These are phyloP conservation scores for Ettlia oleoabundans DNA, from an alignment of 139 green algal species.

Conservation along the genomic window DNA sequence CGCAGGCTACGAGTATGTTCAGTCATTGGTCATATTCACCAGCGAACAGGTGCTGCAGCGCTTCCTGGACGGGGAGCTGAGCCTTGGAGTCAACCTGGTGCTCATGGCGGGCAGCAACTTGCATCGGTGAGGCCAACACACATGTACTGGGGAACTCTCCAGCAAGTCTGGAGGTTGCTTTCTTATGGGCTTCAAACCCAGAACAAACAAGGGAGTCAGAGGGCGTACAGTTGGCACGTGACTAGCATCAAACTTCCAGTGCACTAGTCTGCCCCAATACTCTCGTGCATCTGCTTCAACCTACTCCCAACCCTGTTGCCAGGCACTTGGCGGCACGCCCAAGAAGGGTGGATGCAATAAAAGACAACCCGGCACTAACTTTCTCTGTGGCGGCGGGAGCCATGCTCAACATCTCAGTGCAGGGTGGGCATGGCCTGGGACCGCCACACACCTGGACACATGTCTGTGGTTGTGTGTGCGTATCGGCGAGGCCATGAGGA, in stretches of 20 bases:
- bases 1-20: conserved; percentile 6
- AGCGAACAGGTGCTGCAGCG: background rate
- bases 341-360: background rate
- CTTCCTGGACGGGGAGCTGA: background rate
- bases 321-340: background rate
- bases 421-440: background rate
- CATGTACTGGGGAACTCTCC: too few species aligned
- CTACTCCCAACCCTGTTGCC: too few species aligned
- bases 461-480: too few species aligned
- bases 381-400: background rate
- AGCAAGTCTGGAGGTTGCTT: too few species aligned
- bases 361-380: background rate
- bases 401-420: background rate
- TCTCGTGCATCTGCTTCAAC: too few species aligned
- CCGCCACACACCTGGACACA: too few species aligned
- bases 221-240: too few species aligned
- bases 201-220: too few species aligned
- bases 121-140: background rate
- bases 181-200: too few species aligned
- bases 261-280: too few species aligned
- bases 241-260: too few species aligned
- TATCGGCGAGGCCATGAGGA: too few species aligned
- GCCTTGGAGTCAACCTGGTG: background rate
- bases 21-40: background rate
- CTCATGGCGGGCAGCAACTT: background rate